A percentile compares a stretch with the other conserved stretches of the same genome.
Evolutionary conservation across 371 early-diverging fungal genomes (phyloP).

Genomic region (Apophysomyces ossiformis): DNA sequence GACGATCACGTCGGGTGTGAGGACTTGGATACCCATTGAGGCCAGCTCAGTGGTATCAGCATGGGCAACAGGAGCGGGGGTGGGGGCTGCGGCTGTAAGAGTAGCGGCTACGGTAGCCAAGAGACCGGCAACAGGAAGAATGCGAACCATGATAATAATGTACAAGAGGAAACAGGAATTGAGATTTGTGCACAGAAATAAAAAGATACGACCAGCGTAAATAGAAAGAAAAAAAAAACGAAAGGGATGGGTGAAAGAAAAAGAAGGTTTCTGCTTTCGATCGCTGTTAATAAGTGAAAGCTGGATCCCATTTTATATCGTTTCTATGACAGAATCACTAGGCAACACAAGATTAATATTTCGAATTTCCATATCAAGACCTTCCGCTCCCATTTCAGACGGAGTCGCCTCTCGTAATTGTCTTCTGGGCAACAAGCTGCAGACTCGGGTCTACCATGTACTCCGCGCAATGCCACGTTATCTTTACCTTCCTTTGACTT

Average conservation of each 20-base stretch:
- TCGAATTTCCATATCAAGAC: background rate
- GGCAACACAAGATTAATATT: constrained; percentile 18
- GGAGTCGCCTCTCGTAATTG: background rate
- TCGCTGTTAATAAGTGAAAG: constrained; percentile 6
- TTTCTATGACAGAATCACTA: constrained; percentile 12
- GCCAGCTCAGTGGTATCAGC: constrained; percentile 7
- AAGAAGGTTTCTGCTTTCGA: constrained; percentile 40
- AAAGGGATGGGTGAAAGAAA: constrained; percentile 37
- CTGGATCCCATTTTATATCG: constrained; percentile 4
- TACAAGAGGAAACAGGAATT: background rate
- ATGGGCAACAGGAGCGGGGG: background rate
- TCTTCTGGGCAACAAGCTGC: background rate
- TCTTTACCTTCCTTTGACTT: background rate
- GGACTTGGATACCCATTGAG: constrained; percentile 2
- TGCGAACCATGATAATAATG: constrained; percentile 15
- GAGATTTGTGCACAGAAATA: too few relatives aligned
- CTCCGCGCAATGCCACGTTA: background rate
- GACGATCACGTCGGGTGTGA: background rate
- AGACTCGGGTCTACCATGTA: background rate
- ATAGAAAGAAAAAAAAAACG: constrained; percentile 31
- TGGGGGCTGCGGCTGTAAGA: background rate
- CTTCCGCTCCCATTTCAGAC: background rate
- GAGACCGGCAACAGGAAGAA: constrained; percentile 11
- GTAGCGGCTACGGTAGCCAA: constrained; percentile 2
- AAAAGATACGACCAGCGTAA: constrained; percentile 28